phyloP scores from a whole-genome alignment of 345 rosid species.

The Camelina hispida region DNA sequence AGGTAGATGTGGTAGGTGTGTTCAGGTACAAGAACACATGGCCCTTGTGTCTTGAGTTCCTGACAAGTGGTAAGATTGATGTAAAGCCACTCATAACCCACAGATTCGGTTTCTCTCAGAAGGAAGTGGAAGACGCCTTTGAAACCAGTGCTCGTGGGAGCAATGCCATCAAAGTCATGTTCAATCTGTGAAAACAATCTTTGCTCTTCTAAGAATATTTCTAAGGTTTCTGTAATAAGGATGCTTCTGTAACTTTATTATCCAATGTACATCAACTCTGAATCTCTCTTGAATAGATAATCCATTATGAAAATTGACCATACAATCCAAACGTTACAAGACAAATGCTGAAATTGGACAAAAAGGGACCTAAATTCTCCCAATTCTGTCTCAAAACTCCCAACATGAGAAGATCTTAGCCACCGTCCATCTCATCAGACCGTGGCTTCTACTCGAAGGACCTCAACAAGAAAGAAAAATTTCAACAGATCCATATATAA shows the following conservation, averaged over 20 bases:
- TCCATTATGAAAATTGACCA: slow-evolving; percentile 34
- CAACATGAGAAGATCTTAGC: slow-evolving; percentile 27
- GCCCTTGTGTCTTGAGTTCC: slow-evolving; percentile 80
- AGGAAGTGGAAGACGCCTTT: slow-evolving; percentile 84
- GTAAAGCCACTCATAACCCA: slow-evolving; percentile 89
- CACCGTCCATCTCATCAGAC: slow-evolving; percentile 18
- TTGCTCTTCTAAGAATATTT: not conserved
- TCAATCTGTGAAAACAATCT: slow-evolving; percentile 56
- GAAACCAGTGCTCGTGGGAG: slow-evolving; percentile 91
- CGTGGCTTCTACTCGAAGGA: slow-evolving; percentile 18
- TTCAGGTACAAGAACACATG: slow-evolving; percentile 88
- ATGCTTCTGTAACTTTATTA: slow-evolving; percentile 12
- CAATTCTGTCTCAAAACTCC: slow-evolving; percentile 25
- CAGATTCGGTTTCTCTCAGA: slow-evolving; percentile 83
- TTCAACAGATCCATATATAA: slow-evolving; percentile 30
- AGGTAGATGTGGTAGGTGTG: slow-evolving; percentile 82
- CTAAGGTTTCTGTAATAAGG: slow-evolving; percentile 19
- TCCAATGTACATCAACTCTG: no score
- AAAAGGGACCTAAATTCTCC: slow-evolving; percentile 29
- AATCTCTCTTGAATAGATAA: slow-evolving; percentile 20
- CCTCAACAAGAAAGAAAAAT: slow-evolving; percentile 13
- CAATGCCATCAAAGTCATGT: slow-evolving; percentile 88
- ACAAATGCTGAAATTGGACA: slow-evolving; percentile 32
- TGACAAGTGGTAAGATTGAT: slow-evolving; percentile 80
- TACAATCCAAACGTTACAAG: slow-evolving; percentile 37